Evolutionary conservation across 805 yeast species (phyloP), one percentile per base, ranked within the genome.

Genomic region (Wickerhamomyces silvicola): DNA sequence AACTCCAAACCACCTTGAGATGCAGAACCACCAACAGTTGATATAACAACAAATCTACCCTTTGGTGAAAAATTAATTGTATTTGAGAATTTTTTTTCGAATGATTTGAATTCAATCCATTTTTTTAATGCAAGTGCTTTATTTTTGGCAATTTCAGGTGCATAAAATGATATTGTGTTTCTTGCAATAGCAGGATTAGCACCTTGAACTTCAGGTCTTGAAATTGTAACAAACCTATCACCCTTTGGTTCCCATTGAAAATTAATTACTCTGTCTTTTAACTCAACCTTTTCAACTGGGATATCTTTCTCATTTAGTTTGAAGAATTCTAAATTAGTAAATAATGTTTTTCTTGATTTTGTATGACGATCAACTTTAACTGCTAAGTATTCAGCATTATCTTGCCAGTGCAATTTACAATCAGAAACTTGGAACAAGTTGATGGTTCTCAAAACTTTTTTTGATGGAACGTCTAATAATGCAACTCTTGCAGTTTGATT

Each of bases 361-460:
- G 97, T 85, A 64, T 87, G 95, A 64, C 97, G 85, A 60, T 88
- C 96, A 47, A 92, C 96, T 66, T 84, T 86, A 54, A 88, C 94
- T 66, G 96, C 85, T 56, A 92, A 65, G 57, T 67, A 81, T 49
- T 77, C 79, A 42, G 85, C 86, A 46, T 82, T 78, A 43, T 75
- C 79, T 64, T 92, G 97, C 99, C 99, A 92, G 69, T 79, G 86
- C 65, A 92, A 64, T 52, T 80, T 73, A 63, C 92, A 86, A 54
- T 82, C 90, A 36, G 86, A 74, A 31, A 92, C 98, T 64, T 92
- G 96, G 70, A 92, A 87, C 62, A 92, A 70, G 62, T 90, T 88
- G 48, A 90, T 80, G 38, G 95, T 83, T 72, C 97, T 83, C 40
- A 92, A 60, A 28, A 87, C 78, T 57, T 77, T 71, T 58, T 81